A percentile compares a stretch with the other conserved stretches of the same genome.
Evolutionary conservation across 2,329 filamentous ascomycete genomes (phyloP).

Genomic region (Thermochaetoides dissita): DNA sequence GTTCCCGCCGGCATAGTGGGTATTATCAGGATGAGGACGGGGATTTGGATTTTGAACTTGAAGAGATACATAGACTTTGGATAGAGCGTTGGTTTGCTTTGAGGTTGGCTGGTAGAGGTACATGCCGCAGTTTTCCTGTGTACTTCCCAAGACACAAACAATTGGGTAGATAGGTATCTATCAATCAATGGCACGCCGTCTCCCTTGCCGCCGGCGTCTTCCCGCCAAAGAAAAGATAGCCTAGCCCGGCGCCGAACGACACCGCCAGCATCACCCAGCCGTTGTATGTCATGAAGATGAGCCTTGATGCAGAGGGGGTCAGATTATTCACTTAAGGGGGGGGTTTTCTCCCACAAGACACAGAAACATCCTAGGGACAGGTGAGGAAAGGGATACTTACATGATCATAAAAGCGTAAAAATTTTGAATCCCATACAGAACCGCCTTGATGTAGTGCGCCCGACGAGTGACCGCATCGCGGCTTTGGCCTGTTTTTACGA

Average conservation of each 20-base stretch:
- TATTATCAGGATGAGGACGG: not conserved
- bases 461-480: slow-evolving; percentile 47
- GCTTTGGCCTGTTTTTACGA: slow-evolving; percentile 49
- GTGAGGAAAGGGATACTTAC: slow-evolving; percentile 42
- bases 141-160: no score
- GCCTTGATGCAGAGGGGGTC: slow-evolving; percentile 38
- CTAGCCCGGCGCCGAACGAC: slow-evolving; percentile 73
- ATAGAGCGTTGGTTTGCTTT: not conserved
- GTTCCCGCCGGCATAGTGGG: no score
- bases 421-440: slow-evolving; percentile 80
- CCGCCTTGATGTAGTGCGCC: slow-evolving; percentile 65
- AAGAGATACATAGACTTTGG: slow-evolving; percentile 13
- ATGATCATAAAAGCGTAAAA: slow-evolving; percentile 99
- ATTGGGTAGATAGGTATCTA: not conserved
- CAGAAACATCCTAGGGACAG: not conserved
- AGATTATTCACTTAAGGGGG: no score
- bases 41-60: slow-evolving; percentile 14
- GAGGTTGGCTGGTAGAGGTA: no score
- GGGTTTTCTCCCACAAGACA: no score
- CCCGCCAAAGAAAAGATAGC: slow-evolving; percentile 70
- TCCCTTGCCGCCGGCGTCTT: slow-evolving; percentile 61
- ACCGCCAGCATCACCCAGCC: slow-evolving; percentile 94
- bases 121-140: no score
- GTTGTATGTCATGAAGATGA: slow-evolving; percentile 99
- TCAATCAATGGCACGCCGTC: slow-evolving; percentile 67